phyloP scores from a whole-genome alignment of 176 grass and related monocot species.

The Lolium perenne region DNA sequence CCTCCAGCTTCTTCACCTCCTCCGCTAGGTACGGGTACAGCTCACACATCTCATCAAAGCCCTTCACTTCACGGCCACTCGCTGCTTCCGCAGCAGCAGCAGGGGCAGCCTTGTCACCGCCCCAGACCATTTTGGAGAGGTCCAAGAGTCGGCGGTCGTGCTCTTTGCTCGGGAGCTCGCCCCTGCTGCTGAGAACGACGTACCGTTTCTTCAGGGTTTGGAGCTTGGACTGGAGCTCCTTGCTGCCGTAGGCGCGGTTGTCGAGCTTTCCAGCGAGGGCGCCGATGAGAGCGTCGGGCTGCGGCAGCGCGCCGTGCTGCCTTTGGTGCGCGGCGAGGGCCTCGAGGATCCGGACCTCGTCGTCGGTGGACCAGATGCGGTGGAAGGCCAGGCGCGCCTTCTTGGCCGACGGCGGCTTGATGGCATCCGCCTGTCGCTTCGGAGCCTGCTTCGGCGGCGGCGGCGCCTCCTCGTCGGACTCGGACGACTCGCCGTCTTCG shows the following conservation, averaged over 20 bases:
- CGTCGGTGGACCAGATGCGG: conserved; percentile 42
- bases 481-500: conserved; percentile 37
- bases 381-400: background rate
- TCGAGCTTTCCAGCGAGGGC: conserved; percentile 40
- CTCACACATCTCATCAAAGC: background rate
- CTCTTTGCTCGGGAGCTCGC: background rate
- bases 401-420: conserved; percentile 18
- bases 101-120: background rate
- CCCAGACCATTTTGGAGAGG: conserved; percentile 47
- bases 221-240: conserved; percentile 36
- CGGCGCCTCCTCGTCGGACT: conserved; percentile 20
- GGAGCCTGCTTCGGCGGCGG: background rate
- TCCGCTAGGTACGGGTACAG: conserved; percentile 43
- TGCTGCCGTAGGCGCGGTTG: background rate
- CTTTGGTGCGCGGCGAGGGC: conserved; percentile 39
- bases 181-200: background rate
- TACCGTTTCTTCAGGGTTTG: conserved; percentile 19
- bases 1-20: conserved; percentile 34
- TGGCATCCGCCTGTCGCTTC: background rate
- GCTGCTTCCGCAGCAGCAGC: background rate
- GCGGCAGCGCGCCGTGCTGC: conserved; percentile 41
- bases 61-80: background rate
- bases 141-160: conserved; percentile 41
- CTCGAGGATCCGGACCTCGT: conserved; percentile 49
- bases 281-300: background rate